Conservation (phyloP, 2,329 filamentous ascomycete species). For the Arthroderma sp. region DNA sequence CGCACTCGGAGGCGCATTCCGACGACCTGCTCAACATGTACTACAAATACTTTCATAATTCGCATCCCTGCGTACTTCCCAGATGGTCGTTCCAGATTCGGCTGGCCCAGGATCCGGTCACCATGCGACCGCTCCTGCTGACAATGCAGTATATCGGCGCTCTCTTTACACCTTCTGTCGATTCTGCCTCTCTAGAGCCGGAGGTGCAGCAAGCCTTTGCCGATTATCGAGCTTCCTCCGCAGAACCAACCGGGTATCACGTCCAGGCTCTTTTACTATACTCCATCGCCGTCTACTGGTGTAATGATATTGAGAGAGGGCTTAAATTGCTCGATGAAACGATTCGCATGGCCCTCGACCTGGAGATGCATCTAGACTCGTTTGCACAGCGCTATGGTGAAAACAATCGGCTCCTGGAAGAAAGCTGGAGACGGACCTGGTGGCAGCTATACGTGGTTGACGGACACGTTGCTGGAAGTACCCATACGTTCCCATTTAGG, state of each 20-base stretch:
- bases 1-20: not conserved
- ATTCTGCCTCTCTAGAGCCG: conserved; percentile 1
- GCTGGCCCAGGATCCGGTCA: conserved; percentile 8
- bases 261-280: conserved; percentile 22
- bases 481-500: conserved; percentile 18
- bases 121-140: conserved; percentile 18
- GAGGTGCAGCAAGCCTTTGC: conserved; percentile 5
- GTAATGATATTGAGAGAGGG: conserved; percentile 9
- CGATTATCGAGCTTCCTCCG: not conserved
- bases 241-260: conserved; percentile 6
- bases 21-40: conserved; percentile 17
- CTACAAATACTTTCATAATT: conserved; percentile 24
- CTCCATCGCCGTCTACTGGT: conserved; percentile 14
- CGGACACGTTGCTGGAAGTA: conserved; percentile 59
- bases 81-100: conserved; percentile 11
- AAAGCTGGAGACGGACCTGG: conserved; percentile 39
- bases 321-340: conserved; percentile 9
- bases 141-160: conserved; percentile 23
- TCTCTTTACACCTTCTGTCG: conserved; percentile 12
- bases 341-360: conserved; percentile 16
- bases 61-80: conserved; percentile 23
- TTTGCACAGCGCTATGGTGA: conserved; percentile 42
- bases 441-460: conserved; percentile 52
- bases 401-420: conserved; percentile 25
- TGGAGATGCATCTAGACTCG: conserved; percentile 13